Base-by-base conservation (phyloP, 179 eudicot genomes). In the Dionaea muscipula region DNA sequence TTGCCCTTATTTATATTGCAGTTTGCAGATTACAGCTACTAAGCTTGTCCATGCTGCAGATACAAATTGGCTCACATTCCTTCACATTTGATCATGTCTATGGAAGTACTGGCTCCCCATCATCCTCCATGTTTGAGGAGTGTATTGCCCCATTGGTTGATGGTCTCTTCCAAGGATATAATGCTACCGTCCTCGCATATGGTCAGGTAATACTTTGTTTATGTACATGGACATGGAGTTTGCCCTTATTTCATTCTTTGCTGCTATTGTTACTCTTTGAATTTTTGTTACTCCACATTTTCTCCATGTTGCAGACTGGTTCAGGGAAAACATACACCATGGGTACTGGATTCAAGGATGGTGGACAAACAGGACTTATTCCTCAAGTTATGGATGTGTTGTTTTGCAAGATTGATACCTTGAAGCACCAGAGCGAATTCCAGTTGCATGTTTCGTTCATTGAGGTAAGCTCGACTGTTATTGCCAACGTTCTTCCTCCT, bases 261-360 rank as follows among this genome's bases (percentile, higher is more conserved):
- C 21, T 44, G 35, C 45, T 21, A 18, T 55, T 54, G 22, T 19
- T 44, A 61, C 56, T 22, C 47, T 11, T 21, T 12, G 33, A 41
- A 22, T 52, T 23, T 49, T 17, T 53, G 11, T 16, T 31, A 54
- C 45, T 24, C 22, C 63, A 57, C 53, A 22, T 26, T 74, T 72
- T 50, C 53, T 45, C 62, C 47, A 19, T 68, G 44, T 64, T 70
- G 73, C 86, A 93, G 99, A 93, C 99, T 3, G 99, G 99, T 41
- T 93, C 99, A 28, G 99, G 99, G 22, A 93, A 93, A 74, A 93
- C 99, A 26, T 93, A 93, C 68, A 93, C 99, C 7, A 93, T 93
- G 99, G 96, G 96, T 55, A 88, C 96, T 45, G 82, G 95, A 62
- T 75, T 80, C 64, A 79, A 72, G 68, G 99, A 89, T 48, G 99